Percentiles rank a stretch among this genome's conserved stretches.
Conservation (phyloP, 192 early-diverging fungal species). For the Linderina pennispora region DNA sequence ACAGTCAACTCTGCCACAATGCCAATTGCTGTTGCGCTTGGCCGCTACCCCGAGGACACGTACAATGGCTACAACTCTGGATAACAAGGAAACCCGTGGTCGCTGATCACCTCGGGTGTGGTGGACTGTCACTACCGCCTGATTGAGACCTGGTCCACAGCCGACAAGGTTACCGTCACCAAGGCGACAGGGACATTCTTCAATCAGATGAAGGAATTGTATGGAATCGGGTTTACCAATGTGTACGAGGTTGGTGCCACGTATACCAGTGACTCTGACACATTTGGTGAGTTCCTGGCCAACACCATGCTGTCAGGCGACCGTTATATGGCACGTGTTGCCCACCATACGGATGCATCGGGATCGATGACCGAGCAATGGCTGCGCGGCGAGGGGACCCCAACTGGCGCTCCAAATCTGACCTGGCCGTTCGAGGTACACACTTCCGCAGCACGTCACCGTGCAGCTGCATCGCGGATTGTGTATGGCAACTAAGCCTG, state of each 20-base stretch:
- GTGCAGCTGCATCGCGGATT: too few relatives aligned
- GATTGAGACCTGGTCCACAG: constrained; percentile 9
- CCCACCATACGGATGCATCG: constrained; percentile 29
- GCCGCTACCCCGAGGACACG: constrained; percentile 58
- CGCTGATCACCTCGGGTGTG: constrained; percentile 42
- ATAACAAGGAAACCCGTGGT: constrained; percentile 63
- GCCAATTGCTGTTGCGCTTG: constrained; percentile 47
- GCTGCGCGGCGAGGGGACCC: constrained; percentile 39
- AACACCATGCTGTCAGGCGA: constrained; percentile 43
- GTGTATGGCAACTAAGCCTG: too few relatives aligned
- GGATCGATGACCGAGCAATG: constrained; percentile 51
- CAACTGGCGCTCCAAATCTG: constrained; percentile 49
- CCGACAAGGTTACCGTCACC: constrained; percentile 36
- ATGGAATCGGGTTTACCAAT: too few relatives aligned
- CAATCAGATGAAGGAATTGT: constrained; percentile 1
- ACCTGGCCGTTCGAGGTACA: constrained; percentile 56
- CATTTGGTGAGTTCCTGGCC: too few relatives aligned
- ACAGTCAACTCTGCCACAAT: too few relatives aligned
- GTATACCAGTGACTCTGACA: too few relatives aligned
- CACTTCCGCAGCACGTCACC: too few relatives aligned
- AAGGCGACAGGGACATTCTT: constrained; percentile 31
- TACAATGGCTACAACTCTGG: constrained; percentile 51
- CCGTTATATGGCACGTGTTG: constrained; percentile 37
- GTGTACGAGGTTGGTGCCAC: too few relatives aligned
- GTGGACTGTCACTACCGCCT: constrained; percentile 51